A percentile compares a stretch with the other conserved stretches of the same genome.
phyloP scores from a whole-genome alignment of 345 rosid species.

The Eucalyptus leucophloia region DNA sequence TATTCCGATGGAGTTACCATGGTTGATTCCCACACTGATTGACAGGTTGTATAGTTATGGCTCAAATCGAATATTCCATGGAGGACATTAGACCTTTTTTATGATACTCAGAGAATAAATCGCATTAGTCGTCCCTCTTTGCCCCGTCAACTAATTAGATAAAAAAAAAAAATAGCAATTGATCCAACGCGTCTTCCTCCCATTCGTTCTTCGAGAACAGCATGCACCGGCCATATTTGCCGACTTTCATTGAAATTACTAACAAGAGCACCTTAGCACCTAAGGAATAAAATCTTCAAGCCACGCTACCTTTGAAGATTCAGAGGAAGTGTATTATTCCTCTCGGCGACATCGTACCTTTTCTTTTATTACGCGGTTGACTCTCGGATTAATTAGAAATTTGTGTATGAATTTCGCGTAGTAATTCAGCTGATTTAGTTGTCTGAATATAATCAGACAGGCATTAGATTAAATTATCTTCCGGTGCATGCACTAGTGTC shows the following conservation, averaged over 20 bases:
- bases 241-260: neutral
- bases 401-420: neutral
- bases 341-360: neutral
- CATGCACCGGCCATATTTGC: neutral
- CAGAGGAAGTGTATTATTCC: neutral
- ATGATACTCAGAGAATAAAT: neutral
- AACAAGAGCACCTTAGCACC: neutral
- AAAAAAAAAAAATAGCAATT: neutral
- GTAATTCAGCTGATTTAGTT: neutral
- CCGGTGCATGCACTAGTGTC: neutral
- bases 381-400: neutral
- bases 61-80: accelerated
- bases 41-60: accelerated
- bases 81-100: neutral
- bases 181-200: neutral
- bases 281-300: neutral
- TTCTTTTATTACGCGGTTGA: neutral
- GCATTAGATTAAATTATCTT: neutral
- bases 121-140: neutral
- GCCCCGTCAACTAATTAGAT: neutral
- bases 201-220: neutral
- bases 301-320: neutral
- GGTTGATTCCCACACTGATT: accelerated
- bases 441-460: neutral
- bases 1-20: neutral